Conservation (phyloP, 1,139 yeast species). For the Meyerozyma sp. region DNA sequence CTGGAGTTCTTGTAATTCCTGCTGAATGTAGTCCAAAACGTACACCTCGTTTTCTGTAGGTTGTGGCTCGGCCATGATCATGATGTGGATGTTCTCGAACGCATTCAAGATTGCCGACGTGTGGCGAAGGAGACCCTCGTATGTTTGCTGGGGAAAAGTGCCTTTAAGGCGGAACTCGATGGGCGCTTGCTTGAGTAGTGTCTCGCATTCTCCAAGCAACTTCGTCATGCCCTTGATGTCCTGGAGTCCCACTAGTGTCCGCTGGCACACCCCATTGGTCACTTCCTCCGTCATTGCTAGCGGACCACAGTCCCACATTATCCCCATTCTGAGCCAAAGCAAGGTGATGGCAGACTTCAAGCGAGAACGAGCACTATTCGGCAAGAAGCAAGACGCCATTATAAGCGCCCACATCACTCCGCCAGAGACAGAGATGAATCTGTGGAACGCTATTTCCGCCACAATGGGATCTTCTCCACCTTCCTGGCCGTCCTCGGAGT, state of each 20-base stretch:
- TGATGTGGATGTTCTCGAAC: conserved; percentile 63
- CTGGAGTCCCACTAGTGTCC: conserved; percentile 41
- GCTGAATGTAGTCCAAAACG: conserved; percentile 50
- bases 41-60: conserved; percentile 50
- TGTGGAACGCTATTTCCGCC: conserved; percentile 73
- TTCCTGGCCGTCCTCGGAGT: conserved; percentile 61
- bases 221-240: conserved; percentile 50
- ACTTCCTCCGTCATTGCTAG: conserved; percentile 25
- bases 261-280: conserved; percentile 6
- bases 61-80: conserved; percentile 58
- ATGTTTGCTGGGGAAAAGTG: conserved; percentile 53
- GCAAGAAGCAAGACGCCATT: conserved; percentile 60
- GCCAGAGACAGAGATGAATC: conserved; percentile 65
- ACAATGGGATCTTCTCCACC: conserved; percentile 68
- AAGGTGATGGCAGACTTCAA: conserved; percentile 60
- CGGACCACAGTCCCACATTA: conserved; percentile 71
- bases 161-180: conserved; percentile 74
- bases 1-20: conserved; percentile 64
- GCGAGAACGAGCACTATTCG: conserved; percentile 69
- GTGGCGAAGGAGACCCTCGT: conserved; percentile 43
- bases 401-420: conserved; percentile 77
- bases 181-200: conserved; percentile 66
- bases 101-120: conserved; percentile 71
- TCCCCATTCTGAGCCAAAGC: conserved; percentile 75
- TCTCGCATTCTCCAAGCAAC: conserved; percentile 58